Conservation (phyloP, 2,329 filamentous ascomycete genomes). For the Scedosporium dehoogii region DNA sequence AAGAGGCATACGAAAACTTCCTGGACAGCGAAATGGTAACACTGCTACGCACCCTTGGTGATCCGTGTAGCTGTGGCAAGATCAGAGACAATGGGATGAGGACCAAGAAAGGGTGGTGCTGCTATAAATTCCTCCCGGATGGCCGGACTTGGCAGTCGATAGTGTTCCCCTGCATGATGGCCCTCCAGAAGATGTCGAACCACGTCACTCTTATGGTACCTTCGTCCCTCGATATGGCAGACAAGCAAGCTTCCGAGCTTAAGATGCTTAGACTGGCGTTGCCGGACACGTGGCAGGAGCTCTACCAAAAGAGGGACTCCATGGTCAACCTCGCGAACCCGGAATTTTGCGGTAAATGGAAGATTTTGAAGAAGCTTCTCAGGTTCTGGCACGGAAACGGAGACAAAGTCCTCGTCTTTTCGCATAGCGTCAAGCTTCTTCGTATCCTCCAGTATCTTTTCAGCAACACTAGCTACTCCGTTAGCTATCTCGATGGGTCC, state of each 20-base stretch:
- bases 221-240: conserved; percentile 45
- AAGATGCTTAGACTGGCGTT: conserved; percentile 63
- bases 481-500: conserved; percentile 81
- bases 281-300: conserved; percentile 62
- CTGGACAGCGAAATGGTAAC: conserved; percentile 59
- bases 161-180: conserved; percentile 77
- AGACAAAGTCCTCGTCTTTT: conserved; percentile 94
- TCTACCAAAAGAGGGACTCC: conserved; percentile 67
- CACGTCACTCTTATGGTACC: conserved; percentile 87
- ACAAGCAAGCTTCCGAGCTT: conserved; percentile 71
- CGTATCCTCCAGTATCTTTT: conserved; percentile 80
- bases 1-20: conserved; percentile 72
- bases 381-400: conserved; percentile 83
- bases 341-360: conserved; percentile 96
- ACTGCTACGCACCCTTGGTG: conserved; percentile 56
- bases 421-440: conserved; percentile 77
- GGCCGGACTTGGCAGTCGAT: conserved; percentile 62
- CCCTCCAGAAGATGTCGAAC: conserved; percentile 80
- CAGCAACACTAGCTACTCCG: conserved; percentile 77
- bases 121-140: conserved; percentile 47
- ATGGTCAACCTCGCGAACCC: conserved; percentile 75
- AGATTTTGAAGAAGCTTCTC: conserved; percentile 74
- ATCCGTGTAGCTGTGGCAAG: conserved; percentile 60
- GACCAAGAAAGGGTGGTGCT: conserved; percentile 65
- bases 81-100: conserved; percentile 23